A percentile compares a stretch with the other conserved stretches of the same genome.
Evolutionary conservation across 129 eudicot species (phyloP).

Genomic region (Deinandra increscens): DNA sequence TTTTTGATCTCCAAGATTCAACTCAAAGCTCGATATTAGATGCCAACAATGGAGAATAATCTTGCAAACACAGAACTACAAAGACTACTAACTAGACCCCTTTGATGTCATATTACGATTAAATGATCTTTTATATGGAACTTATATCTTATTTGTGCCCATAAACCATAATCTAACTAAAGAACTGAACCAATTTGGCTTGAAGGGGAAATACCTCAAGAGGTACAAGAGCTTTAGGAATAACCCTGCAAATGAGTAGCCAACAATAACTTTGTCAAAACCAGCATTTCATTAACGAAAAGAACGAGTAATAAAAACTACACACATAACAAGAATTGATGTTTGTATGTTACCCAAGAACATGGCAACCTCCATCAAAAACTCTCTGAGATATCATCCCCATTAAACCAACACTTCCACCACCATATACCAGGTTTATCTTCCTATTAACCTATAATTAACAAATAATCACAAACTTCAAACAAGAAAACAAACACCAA

Average conservation of each 20-base stretch:
- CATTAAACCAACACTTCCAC: slow-evolving; percentile 98
- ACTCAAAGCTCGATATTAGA: neutral
- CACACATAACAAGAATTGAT: slow-evolving; percentile 1
- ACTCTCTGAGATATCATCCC: slow-evolving; percentile 81
- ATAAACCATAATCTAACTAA: neutral
- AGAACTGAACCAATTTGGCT: neutral
- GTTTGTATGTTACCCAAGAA: slow-evolving; percentile 68
- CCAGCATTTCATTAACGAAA: neutral
- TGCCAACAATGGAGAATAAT: neutral
- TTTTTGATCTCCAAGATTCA: neutral
- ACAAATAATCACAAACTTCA: neutral
- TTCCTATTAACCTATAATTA: slow-evolving; percentile 65
- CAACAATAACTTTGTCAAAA: slow-evolving; percentile 25
- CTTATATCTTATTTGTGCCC: neutral
- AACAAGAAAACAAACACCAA: slow-evolving; percentile 10
- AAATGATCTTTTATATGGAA: neutral
- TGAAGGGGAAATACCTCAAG: slow-evolving; percentile 60
- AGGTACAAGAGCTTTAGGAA: slow-evolving; percentile 91
- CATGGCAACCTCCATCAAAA: slow-evolving; percentile 85
- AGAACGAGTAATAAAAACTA: neutral
- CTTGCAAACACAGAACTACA: neutral
- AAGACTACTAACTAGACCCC: neutral
- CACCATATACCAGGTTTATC: slow-evolving; percentile 93
- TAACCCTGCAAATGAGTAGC: slow-evolving; percentile 58
- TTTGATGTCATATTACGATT: neutral